Percentiles rank a stretch among this genome's conserved stretches.
phyloP scores from a whole-genome alignment of 768 basidiomycete species.

The Amanita subjunquillea region DNA sequence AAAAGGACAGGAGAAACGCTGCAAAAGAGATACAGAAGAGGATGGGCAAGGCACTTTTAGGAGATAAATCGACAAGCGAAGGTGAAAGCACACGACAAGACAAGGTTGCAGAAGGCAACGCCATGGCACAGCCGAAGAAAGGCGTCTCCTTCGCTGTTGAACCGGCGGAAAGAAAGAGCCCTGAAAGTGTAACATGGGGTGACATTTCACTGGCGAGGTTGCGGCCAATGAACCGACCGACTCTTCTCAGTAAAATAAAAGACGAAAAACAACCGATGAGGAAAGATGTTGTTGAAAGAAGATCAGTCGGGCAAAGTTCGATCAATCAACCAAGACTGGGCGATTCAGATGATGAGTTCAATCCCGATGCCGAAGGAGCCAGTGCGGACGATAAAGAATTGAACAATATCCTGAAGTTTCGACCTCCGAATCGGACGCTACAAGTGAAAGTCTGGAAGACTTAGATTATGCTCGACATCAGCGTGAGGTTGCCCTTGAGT shows the following conservation, averaged over 20 bases:
- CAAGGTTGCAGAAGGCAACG: conserved; percentile 7
- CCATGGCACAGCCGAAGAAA: conserved; percentile 37
- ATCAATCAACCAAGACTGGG: conserved; percentile 10
- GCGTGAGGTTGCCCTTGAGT: conserved; percentile 65
- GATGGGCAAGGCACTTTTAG: conserved; percentile 64
- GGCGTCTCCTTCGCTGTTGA: conserved; percentile 54
- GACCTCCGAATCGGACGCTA: conserved; percentile 16
- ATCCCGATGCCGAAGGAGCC: conserved; percentile 21
- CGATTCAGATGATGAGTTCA: conserved; percentile 70
- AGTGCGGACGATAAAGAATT: conserved; percentile 16
- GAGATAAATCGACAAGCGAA: conserved; percentile 27
- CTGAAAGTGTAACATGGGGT: conserved; percentile 32
- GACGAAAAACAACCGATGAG: conserved; percentile 47
- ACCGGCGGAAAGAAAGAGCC: conserved; percentile 8
- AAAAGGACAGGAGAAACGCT: conserved; percentile 27
- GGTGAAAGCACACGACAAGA: conserved; percentile 22
- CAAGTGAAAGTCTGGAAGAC: conserved; percentile 30
- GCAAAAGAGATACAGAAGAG: conserved; percentile 58
- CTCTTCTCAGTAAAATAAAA: conserved; percentile 24
- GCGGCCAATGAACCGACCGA: conserved; percentile 24
- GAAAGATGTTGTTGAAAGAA: conserved; percentile 58
- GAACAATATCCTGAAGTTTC: conserved; percentile 9
- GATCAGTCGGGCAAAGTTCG: conserved; percentile 21
- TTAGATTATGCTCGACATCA: conserved; percentile 57
- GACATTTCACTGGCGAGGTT: conserved; percentile 44